Evolutionary conservation across 2,329 filamentous ascomycete species (phyloP), one percentile per base, ranked within the genome.

Genomic region (Dothistroma pini): DNA sequence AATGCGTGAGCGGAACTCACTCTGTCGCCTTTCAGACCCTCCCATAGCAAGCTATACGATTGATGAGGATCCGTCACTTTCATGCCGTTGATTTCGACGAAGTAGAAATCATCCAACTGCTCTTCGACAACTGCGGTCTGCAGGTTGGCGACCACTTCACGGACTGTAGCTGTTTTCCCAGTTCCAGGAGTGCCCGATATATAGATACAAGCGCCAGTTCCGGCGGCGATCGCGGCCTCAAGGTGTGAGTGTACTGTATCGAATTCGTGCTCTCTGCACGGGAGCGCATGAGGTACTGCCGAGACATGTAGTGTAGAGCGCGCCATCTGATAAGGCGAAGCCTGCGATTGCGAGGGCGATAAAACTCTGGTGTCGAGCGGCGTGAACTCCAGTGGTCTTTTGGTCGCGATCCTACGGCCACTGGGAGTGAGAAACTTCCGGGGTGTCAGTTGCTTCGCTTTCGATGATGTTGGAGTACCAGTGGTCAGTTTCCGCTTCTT

Each of bases 21-120:
- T 53, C 95, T 86, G 72, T 99, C 92, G 29, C 92, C 93, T 72
- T 93, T 93, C 62, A 99, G 80, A 0, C 95, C 93, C 78, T 99
- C 92, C 96, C 96, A 99, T 1, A 99, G 83, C 21, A 99, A 79
- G 1, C 91, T 89, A 76, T 99, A 99, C 0, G 95, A 93, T 75
- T 99, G 95, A 72, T 97, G 93, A 0, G 95, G 93, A 74, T 99
- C 95, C 0, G 95, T 96, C 69, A 99, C 93, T 79, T 99, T 99
- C 95, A 99, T 97, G 68, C 95, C 96, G 76, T 99, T 99, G 78
- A 99, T 97, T 76, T 99, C 95, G 64, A 99, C 93, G 69, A 99
- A 99, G 61, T 97, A 96, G 75, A 99, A 99, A 74, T 97, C 93
- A 71, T 99, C 95, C 48, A 99, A 83, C 75, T 97, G 93, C 71